These are phyloP conservation scores for Ustilago crameri DNA, from an alignment of 1,284 basidiomycete genomes.

Conservation along the genomic window DNA sequence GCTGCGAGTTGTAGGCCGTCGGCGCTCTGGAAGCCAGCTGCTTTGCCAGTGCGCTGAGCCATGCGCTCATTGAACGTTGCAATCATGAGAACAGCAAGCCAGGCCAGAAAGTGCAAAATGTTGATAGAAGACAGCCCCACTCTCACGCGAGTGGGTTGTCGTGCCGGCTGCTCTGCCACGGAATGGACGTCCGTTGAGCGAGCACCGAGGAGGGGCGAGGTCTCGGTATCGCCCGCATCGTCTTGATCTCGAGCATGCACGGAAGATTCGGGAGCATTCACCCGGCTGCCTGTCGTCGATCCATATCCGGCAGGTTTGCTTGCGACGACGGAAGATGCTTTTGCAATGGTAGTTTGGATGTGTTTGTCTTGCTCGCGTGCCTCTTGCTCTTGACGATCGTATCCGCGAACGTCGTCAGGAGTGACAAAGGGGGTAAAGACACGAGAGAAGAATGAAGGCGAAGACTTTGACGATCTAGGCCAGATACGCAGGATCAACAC, in stretches of 20 bases:
- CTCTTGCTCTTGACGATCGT: slow-evolving; percentile 17
- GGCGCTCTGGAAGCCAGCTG: slow-evolving; percentile 19
- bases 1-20: slow-evolving; percentile 13
- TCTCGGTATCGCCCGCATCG: slow-evolving; percentile 9
- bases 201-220: slow-evolving; percentile 16
- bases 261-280: background rate
- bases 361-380: slow-evolving; percentile 13
- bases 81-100: slow-evolving; percentile 11
- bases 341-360: background rate
- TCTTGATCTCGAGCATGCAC: background rate
- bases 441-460: slow-evolving; percentile 7
- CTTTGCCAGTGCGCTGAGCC: slow-evolving; percentile 4
- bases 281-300: background rate
- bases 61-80: background rate
- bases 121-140: slow-evolving; percentile 18
- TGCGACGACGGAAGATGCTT: background rate
- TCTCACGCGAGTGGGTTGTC: slow-evolving; percentile 16
- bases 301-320: slow-evolving; percentile 9
- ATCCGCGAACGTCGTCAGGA: slow-evolving; percentile 29
- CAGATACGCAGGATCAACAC: slow-evolving; percentile 8
- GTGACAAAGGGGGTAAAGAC: slow-evolving; percentile 24
- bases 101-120: slow-evolving; percentile 18
- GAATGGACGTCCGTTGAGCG: background rate
- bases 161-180: background rate
- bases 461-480: slow-evolving; percentile 4